Conservation (phyloP, 1,139 yeast genomes). For the Blastobotrys serpentis region DNA sequence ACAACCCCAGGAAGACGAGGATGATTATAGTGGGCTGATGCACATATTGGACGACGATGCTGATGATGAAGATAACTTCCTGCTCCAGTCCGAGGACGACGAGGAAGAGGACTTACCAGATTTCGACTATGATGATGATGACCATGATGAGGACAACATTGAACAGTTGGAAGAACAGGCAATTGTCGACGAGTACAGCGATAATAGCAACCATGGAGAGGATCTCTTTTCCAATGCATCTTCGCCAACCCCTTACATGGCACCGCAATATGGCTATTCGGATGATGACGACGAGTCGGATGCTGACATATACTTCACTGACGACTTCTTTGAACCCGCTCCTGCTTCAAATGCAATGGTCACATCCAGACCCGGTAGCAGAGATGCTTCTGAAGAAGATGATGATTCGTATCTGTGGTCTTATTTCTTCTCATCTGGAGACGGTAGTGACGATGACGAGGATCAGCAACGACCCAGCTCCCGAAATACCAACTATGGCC, state of each 20-base stretch:
- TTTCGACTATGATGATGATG: conserved; percentile 30
- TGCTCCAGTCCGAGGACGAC: conserved; percentile 15
- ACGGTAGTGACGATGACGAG: conserved; percentile 30
- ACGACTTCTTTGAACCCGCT: conserved; percentile 35
- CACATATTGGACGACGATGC: conserved; percentile 29
- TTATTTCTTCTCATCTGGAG: conserved; percentile 42
- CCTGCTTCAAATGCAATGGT: conserved; percentile 21
- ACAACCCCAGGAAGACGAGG: conserved; percentile 26
- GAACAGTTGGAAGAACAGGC: conserved; percentile 42
- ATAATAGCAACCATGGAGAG: conserved; percentile 19
- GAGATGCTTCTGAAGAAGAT: conserved; percentile 20
- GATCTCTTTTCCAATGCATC: conserved; percentile 28
- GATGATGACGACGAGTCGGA: conserved; percentile 40
- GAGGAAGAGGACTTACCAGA: conserved; percentile 31
- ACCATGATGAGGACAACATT: conserved; percentile 30
- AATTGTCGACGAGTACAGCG: conserved; percentile 35
- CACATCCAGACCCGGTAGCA: conserved; percentile 15
- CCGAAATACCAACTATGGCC: conserved; percentile 8
- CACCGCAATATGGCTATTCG: conserved; percentile 31
- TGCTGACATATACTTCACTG: conserved; percentile 26
- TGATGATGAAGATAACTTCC: conserved; percentile 21
- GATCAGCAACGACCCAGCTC: conserved; percentile 12
- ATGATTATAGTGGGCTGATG: conserved; percentile 27
- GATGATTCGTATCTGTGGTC: conserved; percentile 44
- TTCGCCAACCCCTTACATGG: conserved; percentile 21